These are phyloP conservation scores for Pichia kluyveri DNA, from an alignment of 805 yeast species.

Conservation along the genomic window DNA sequence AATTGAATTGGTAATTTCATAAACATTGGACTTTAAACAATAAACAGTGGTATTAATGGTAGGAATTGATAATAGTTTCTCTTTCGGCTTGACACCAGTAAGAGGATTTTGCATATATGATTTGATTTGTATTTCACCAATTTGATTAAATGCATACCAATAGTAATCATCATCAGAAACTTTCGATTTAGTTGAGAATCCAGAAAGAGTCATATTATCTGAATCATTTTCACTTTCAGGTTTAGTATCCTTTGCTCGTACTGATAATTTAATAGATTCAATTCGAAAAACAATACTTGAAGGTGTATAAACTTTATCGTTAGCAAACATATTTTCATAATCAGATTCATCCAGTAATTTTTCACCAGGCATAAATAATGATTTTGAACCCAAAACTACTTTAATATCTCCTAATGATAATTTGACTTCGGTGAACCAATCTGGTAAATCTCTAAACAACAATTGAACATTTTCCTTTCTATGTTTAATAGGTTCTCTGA, in stretches of 20 bases:
- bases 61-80: conserved; percentile 7
- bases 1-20: conserved; percentile 3
- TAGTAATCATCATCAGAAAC: conserved; percentile 6
- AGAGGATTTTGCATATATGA: conserved; percentile 2
- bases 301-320: conserved; percentile 3
- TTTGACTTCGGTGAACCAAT: conserved; percentile 23
- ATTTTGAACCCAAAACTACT: conserved; percentile 13
- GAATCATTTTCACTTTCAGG: background rate
- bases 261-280: background rate
- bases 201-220: conserved; percentile 3
- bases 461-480: conserved; percentile 6
- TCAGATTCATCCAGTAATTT: conserved; percentile 6
- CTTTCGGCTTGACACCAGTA: background rate
- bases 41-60: conserved; percentile 1
- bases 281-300: conserved; percentile 3
- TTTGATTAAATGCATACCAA: conserved; percentile 2
- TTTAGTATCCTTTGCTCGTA: background rate
- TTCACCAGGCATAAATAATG: conserved; percentile 13
- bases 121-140: background rate
- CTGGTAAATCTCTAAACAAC: conserved; percentile 26
- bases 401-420: conserved; percentile 11
- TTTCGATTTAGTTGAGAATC: conserved; percentile 2
- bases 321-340: background rate
- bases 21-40: conserved; percentile 4
- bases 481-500: background rate